These are phyloP conservation scores for Camellia lanceoleosa DNA, from an alignment of 148 eudicot species.

Conservation along the genomic window DNA sequence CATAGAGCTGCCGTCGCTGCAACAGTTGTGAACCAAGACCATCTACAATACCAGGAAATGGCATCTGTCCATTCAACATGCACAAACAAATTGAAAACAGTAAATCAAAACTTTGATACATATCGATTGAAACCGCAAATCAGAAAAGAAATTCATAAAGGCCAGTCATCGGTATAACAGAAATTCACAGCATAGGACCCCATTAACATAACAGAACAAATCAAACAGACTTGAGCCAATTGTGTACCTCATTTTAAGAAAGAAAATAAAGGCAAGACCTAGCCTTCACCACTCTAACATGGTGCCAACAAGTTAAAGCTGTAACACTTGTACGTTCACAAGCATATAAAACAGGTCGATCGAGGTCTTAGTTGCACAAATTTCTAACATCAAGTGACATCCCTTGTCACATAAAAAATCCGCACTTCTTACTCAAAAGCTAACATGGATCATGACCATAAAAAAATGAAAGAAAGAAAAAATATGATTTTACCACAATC, in stretches of 20 bases:
- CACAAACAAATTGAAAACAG: not conserved
- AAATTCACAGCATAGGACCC: too few species aligned
- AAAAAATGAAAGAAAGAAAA: too few species aligned
- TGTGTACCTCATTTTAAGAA: not conserved
- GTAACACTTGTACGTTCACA: not conserved
- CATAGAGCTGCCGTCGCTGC: constrained; percentile 81
- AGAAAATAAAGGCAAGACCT: not conserved
- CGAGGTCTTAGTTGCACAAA: not conserved
- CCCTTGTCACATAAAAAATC: not conserved
- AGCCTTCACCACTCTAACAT: not conserved
- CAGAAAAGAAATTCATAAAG: too few species aligned
- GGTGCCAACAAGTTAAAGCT: not conserved
- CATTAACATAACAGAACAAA: too few species aligned
- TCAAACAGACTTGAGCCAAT: too few species aligned
- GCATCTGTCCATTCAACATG: constrained; percentile 40
- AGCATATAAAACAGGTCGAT: not conserved
- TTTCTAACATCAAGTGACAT: not conserved
- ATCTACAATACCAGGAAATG: constrained; percentile 61
- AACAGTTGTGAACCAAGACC: constrained; percentile 67
- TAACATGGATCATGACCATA: too few species aligned
- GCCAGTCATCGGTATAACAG: too few species aligned
- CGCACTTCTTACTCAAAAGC: not conserved
- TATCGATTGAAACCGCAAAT: too few species aligned
- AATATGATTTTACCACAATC: too few species aligned
- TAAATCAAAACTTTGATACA: not conserved